Percentiles rank a stretch among this genome's conserved stretches.
Conservation (phyloP, 306 rosid species). For the Cucumis melo region DNA sequence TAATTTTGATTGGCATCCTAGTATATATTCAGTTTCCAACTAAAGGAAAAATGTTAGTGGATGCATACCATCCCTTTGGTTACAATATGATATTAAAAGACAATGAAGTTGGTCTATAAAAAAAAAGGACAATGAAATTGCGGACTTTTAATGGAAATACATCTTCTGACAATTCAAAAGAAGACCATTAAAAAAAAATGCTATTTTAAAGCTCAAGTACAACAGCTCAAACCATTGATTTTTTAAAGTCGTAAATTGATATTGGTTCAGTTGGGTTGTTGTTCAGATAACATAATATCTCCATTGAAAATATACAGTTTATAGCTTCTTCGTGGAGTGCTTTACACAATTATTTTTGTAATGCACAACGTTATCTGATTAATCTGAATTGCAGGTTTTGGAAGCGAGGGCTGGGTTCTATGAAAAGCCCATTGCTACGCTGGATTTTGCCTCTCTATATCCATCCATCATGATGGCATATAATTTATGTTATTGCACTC, state of each 20-base stretch:
- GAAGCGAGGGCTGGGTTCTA: slow-evolving; percentile 91
- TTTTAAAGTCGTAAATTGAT: neutral
- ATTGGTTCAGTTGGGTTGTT: neutral
- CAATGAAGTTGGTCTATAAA: neutral
- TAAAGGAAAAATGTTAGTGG: neutral
- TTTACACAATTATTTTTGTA: too few species aligned
- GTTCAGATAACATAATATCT: neutral
- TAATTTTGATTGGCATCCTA: neutral
- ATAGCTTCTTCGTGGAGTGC: too few species aligned
- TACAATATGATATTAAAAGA: neutral
- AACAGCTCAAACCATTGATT: neutral
- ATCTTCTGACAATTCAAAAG: neutral
- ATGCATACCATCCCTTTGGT: neutral
- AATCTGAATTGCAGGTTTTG: slow-evolving; percentile 39
- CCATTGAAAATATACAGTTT: too few species aligned
- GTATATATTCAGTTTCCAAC: neutral
- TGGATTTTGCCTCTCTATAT: slow-evolving; percentile 94
- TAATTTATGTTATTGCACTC: slow-evolving; percentile 92
- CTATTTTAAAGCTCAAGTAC: neutral
- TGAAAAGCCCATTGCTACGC: slow-evolving; percentile 93
- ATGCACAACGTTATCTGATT: too few species aligned
- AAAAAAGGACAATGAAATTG: neutral
- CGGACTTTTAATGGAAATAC: neutral
- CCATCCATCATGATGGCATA: slow-evolving; percentile 99
- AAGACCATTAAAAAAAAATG: neutral